Base-by-base conservation (phyloP, 106 monocot genomes). In the Dendrobium chrysotoxum region DNA sequence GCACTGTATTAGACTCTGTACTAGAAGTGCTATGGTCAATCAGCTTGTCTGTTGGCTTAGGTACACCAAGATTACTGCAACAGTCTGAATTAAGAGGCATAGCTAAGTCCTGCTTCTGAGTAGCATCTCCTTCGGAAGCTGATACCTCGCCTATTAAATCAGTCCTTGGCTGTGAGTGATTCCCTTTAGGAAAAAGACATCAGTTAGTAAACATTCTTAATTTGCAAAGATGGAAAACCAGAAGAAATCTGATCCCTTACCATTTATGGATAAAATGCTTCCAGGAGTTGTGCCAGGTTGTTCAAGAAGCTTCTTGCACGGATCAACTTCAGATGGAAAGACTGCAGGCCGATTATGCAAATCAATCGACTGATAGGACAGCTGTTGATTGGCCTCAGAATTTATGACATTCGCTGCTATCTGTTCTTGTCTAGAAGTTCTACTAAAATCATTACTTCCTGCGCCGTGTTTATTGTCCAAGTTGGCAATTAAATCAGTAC, bases 311-410 rank as follows among this genome's bases (percentile, higher is more conserved):
- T 78, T 72, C 41, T 78, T 83, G 18, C 55, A 17, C 4, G 50
- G n/a, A 83, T 83, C 83, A 35, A 40, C 7, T 55, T 83, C 55
- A 57, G 30, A 75, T 15, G 57, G 57, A 39, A 23, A 0, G 38
- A 53, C n/a, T 23, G 28, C 21, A 77, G 53, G 30, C 53, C 8
- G 80, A 80, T 45, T 50, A 50, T 50, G 50, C 50, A 13, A 50
- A 3, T 50, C 50, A 50, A 50, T 35, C 53, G 50, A 7, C 25
- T 10, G 79, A 79, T 25, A 13, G 58, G 78, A 16, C 0, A 35
- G 76, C 77, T 41, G 58, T 6, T 40, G 85, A 77, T 15, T 75
- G 20, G 68, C 13, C 66, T 45, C 76, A 77, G 84, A 76, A 55
- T 30, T 31, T n/a, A 80, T 23, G 44, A 50, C 61, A 64, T 79